Conservation (phyloP, 2,329 filamentous ascomycete genomes). For the Sporothrix pallida region DNA sequence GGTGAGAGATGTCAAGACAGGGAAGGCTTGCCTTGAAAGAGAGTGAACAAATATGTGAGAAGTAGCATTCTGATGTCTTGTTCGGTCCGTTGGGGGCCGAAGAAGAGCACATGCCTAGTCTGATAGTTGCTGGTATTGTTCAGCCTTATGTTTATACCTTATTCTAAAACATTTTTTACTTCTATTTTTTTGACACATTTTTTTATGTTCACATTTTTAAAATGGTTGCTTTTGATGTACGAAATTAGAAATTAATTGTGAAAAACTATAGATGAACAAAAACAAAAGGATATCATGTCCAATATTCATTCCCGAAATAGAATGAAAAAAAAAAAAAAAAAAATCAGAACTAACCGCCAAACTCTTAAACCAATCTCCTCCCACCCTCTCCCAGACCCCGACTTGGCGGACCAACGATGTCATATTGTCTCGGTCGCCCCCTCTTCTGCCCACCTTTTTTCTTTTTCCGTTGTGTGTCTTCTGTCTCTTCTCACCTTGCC, state of each 20-base stretch:
- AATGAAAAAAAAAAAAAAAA: too few relatives aligned
- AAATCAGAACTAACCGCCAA: too few relatives aligned
- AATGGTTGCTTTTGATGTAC: not conserved
- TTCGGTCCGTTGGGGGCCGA: not conserved
- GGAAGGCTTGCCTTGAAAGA: not conserved
- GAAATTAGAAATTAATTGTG: too few relatives aligned
- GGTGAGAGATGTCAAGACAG: not conserved
- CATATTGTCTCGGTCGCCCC: slow-evolving; percentile 8
- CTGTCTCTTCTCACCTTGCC: not conserved
- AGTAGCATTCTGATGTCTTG: not conserved
- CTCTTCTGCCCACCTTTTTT: not conserved
- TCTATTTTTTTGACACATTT: too few relatives aligned
- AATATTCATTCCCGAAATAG: too few relatives aligned
- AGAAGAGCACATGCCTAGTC: not conserved
- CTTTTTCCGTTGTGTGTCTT: not conserved
- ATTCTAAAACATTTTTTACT: too few relatives aligned
- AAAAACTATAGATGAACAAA: too few relatives aligned
- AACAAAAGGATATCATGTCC: too few relatives aligned
- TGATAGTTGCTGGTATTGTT: too few relatives aligned
- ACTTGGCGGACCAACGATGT: not conserved
- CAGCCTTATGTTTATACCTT: too few relatives aligned
- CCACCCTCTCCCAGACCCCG: not conserved
- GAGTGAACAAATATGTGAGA: not conserved
- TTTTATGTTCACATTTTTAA: not conserved
- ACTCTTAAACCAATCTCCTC: too few relatives aligned